Percentiles rank a stretch among this genome's conserved stretches.
These are phyloP conservation scores for Amanita subjunquillea DNA, from an alignment of 768 basidiomycete species.

Conservation along the genomic window DNA sequence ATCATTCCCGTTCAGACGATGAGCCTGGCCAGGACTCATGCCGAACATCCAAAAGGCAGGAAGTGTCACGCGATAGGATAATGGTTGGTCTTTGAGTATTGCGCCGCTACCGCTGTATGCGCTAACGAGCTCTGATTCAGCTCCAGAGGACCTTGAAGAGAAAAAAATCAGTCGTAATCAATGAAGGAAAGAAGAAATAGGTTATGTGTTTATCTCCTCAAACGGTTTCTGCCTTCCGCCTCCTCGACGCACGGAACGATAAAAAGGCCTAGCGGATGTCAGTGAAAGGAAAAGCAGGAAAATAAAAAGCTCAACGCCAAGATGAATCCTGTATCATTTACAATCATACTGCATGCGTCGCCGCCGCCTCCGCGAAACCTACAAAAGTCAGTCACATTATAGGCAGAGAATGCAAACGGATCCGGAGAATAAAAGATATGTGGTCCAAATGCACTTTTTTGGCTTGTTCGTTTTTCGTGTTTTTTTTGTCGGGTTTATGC, in stretches of 20 bases:
- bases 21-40: background rate
- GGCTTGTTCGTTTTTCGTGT: background rate
- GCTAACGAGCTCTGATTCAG: too few relatives aligned
- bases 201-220: too few relatives aligned
- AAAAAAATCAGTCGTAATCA: too few relatives aligned
- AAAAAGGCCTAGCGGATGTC: background rate
- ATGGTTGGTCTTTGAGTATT: background rate
- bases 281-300: background rate
- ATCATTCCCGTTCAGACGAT: background rate
- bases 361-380: background rate
- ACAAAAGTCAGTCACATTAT: background rate
- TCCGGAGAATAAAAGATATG: background rate
- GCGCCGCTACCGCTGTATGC: too few relatives aligned
- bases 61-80: background rate
- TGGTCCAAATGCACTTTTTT: background rate
- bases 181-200: too few relatives aligned
- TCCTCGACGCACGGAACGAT: background rate
- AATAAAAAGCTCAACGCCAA: background rate
- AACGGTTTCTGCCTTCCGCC: too few relatives aligned
- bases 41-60: background rate
- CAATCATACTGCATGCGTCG: background rate
- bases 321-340: background rate
- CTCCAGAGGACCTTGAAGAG: too few relatives aligned
- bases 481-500: background rate
- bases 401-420: background rate